Conservation (phyloP, 768 basidiomycete genomes). For the Plicaturopsis crispa region DNA sequence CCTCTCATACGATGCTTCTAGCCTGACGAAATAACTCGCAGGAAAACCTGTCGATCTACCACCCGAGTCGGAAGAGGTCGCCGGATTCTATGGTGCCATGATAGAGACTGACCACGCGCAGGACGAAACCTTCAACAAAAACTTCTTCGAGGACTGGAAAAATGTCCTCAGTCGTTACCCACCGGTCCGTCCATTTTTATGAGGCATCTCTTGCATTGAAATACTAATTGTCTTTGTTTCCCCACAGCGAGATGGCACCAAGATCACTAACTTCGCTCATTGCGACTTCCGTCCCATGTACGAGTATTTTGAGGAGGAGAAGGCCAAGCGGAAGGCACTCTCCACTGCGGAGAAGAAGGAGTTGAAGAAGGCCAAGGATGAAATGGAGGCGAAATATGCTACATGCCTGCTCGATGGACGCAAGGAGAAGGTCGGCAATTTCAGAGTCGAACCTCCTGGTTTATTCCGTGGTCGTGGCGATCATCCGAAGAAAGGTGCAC, state of each 20-base stretch:
- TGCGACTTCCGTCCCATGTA: conserved; percentile 97
- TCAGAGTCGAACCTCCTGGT: conserved; percentile 97
- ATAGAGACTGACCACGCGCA: conserved; percentile 88
- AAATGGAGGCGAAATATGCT: conserved; percentile 76
- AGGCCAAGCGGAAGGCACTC: conserved; percentile 87
- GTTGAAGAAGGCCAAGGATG: conserved; percentile 78
- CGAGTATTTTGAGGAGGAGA: conserved; percentile 87
- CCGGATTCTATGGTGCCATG: conserved; percentile 91
- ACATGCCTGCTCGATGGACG: conserved; percentile 89
- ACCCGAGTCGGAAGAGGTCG: conserved; percentile 89
- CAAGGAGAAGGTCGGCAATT: conserved; percentile 98
- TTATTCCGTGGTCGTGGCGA: conserved; percentile 96
- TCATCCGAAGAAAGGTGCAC: conserved; percentile 93
- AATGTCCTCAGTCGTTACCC: conserved; percentile 72
- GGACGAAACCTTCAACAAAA: conserved; percentile 83
- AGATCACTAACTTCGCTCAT: conserved; percentile 65
- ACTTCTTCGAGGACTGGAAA: conserved; percentile 92
- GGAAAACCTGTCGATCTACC: conserved; percentile 76
- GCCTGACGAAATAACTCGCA: conserved; percentile 20
- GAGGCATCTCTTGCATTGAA: neutral
- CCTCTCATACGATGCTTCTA: conserved; percentile 2
- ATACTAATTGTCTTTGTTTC: conserved; percentile 7
- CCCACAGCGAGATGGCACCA: conserved; percentile 57
- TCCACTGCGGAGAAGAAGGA: conserved; percentile 86
- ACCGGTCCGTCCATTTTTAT: conserved; percentile 50